Evolutionary conservation across 495 filamentous ascomycete species (phyloP).

Genomic region (Eremomyces bilateralis): DNA sequence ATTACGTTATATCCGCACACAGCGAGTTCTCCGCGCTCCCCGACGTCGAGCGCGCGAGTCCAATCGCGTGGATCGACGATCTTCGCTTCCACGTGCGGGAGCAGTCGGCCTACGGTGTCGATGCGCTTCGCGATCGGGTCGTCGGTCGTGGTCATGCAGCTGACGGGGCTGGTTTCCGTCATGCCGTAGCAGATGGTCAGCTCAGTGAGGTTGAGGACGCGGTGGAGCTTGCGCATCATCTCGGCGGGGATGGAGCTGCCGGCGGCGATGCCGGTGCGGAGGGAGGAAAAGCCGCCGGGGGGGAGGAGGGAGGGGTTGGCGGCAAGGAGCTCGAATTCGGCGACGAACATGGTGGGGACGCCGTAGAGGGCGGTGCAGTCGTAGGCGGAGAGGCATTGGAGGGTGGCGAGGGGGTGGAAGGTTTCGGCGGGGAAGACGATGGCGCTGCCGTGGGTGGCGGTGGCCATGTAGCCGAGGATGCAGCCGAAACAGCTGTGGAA

Average conservation of each 20-base stretch:
- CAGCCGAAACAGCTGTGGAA: conserved; percentile 50
- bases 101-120: conserved; percentile 47
- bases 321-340: conserved; percentile 56
- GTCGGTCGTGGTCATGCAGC: conserved; percentile 65
- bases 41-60: conserved; percentile 33
- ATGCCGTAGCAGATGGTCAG: conserved; percentile 96
- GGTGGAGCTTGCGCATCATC: conserved; percentile 64
- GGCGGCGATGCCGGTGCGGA: conserved; percentile 82
- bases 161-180: conserved; percentile 92
- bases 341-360: conserved; percentile 89
- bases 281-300: conserved; percentile 37
- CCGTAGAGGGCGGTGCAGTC: conserved; percentile 73
- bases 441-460: conserved; percentile 57
- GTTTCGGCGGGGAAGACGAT: conserved; percentile 78
- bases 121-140: conserved; percentile 68
- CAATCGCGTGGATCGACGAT: conserved; percentile 45
- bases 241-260: conserved; percentile 64
- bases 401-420: conserved; percentile 56
- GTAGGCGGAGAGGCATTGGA: conserved; percentile 53
- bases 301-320: conserved; percentile 27
- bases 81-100: conserved; percentile 77
- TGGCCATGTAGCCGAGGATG: conserved; percentile 86
- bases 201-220: conserved; percentile 54
- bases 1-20: conserved; percentile 74
- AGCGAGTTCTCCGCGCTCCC: conserved; percentile 58